These are phyloP conservation scores for Hygrophorus russula DNA, from an alignment of 768 basidiomycete species.

Conservation along the genomic window DNA sequence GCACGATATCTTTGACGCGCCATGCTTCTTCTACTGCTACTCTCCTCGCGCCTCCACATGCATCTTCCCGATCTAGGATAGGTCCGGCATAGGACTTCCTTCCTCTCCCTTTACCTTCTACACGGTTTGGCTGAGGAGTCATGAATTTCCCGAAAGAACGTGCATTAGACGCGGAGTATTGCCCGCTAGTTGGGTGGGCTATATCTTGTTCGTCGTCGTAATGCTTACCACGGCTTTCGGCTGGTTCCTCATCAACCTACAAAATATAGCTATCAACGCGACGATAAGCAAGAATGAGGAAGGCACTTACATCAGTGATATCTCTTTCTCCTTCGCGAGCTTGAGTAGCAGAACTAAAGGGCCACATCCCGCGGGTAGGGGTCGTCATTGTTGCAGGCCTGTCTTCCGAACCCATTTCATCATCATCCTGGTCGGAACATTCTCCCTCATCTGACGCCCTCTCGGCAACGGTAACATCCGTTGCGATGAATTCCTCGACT, in stretches of 20 bases:
- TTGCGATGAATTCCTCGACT: slow-evolving; percentile 24
- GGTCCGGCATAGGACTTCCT: slow-evolving; percentile 32
- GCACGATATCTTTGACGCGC: slow-evolving; percentile 45
- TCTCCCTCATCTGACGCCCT: slow-evolving; percentile 24
- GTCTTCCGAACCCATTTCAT: slow-evolving; percentile 11
- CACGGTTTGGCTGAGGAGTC: slow-evolving; percentile 37
- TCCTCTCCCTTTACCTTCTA: slow-evolving; percentile 8
- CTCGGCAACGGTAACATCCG: slow-evolving; percentile 17
- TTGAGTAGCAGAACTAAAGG: slow-evolving; percentile 18
- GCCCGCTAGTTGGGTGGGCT: neutral
- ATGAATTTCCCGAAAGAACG: slow-evolving; percentile 33
- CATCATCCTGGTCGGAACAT: slow-evolving; percentile 15
- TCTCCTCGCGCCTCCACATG: slow-evolving; percentile 28
- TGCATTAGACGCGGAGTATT: slow-evolving; percentile 6
- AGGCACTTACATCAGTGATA: neutral
- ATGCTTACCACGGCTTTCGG: slow-evolving; percentile 8
- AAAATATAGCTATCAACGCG: neutral
- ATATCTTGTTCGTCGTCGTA: slow-evolving; percentile 13
- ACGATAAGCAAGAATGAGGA: neutral
- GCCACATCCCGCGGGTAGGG: slow-evolving; percentile 31
- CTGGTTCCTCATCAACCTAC: slow-evolving; percentile 2
- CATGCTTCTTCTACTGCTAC: slow-evolving; percentile 40
- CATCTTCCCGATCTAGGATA: neutral
- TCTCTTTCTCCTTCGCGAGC: neutral
- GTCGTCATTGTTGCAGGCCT: slow-evolving; percentile 17